phyloP scores from a whole-genome alignment of 768 basidiomycete genomes.

The Suillus tomentosus region DNA sequence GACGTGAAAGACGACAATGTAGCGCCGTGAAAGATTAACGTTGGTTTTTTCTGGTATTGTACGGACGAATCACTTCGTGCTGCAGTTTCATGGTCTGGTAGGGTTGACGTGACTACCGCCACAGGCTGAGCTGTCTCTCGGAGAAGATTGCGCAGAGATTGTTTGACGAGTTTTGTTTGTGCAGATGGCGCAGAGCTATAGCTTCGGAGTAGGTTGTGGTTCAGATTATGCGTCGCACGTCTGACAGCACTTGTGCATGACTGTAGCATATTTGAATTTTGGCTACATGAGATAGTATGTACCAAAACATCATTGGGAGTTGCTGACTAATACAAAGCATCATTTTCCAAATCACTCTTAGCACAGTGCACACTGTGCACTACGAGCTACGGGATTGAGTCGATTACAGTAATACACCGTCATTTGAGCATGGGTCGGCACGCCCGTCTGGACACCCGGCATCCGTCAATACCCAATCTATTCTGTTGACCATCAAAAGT shows the following conservation, averaged over 20 bases:
- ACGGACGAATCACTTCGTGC: conserved; percentile 7
- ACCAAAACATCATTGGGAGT: not conserved
- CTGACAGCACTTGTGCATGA: conserved; percentile 1
- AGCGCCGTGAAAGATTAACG: conserved; percentile 70
- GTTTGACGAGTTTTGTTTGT: not conserved
- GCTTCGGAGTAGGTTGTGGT: not conserved
- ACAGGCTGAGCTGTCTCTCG: conserved; percentile 84
- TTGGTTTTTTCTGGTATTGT: not conserved
- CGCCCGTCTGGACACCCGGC: too few species aligned
- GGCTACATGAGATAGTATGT: not conserved
- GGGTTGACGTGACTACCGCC: conserved; percentile 76
- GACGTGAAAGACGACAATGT: conserved; percentile 94
- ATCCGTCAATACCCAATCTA: too few species aligned
- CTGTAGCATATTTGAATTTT: not conserved
- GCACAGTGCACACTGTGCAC: too few species aligned
- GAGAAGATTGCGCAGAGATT: conserved; percentile 55
- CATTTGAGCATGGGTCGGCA: too few species aligned
- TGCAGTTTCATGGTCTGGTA: conserved; percentile 36
- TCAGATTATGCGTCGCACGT: not conserved
- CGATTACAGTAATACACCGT: too few species aligned
- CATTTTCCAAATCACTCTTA: too few species aligned
- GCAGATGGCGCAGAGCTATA: conserved; percentile 2
- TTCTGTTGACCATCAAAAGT: too few species aligned
- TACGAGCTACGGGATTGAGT: too few species aligned
- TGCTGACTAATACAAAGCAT: conserved; percentile 1